Conservation (phyloP, 2,329 filamentous ascomycete genomes). For the Claviceps humidiphila region DNA sequence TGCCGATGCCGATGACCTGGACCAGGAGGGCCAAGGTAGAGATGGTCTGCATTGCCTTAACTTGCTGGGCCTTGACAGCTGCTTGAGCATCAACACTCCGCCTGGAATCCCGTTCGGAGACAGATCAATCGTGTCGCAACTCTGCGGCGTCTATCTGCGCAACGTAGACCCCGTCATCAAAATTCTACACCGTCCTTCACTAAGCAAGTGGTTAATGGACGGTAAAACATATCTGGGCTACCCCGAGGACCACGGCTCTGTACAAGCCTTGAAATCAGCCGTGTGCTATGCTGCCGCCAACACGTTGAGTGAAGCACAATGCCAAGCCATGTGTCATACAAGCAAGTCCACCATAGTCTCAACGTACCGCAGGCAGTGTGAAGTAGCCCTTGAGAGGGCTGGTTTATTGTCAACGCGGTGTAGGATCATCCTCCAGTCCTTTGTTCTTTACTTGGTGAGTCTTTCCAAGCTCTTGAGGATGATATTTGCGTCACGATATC, state of each 20-base stretch:
- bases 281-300: conserved; percentile 13
- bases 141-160: conserved; percentile 5
- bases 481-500: background rate
- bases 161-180: conserved; percentile 10
- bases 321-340: conserved; percentile 7
- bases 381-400: conserved; percentile 10
- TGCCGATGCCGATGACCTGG: background rate
- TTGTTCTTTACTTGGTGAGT: conserved; percentile 15
- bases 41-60: background rate
- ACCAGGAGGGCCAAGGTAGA: background rate
- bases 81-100: background rate
- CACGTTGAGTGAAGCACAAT: conserved; percentile 14
- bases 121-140: background rate
- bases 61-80: background rate
- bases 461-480: background rate
- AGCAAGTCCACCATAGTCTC: conserved; percentile 7
- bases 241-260: conserved; percentile 6
- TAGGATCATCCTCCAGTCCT: conserved; percentile 16
- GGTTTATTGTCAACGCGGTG: conserved; percentile 14
- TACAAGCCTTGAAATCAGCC: conserved; percentile 9
- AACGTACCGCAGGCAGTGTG: conserved; percentile 6
- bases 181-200: conserved; percentile 8
- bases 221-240: conserved; percentile 13
- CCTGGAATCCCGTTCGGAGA: background rate
- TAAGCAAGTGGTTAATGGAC: conserved; percentile 9